A percentile compares a stretch with the other conserved stretches of the same genome.
Conservation (phyloP, 2,329 filamentous ascomycete genomes). For the Talaromyces rugulosus region DNA sequence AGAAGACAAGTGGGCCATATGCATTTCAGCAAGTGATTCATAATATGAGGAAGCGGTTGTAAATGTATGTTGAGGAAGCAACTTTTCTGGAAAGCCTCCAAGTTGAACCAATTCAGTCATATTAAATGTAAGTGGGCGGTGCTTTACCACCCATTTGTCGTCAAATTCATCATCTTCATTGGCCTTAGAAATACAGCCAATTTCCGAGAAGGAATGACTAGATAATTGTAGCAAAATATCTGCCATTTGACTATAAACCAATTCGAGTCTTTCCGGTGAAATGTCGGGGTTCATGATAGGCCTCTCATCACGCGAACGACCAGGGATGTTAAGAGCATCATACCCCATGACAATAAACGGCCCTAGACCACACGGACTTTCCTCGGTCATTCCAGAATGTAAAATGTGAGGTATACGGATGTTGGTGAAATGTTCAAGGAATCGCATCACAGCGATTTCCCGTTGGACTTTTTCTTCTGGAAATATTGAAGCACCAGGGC, state of each 20-base stretch:
- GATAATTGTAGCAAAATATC: conserved; percentile 25
- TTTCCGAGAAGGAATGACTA: conserved; percentile 21
- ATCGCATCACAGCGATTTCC: conserved; percentile 24
- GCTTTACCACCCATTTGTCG: conserved; percentile 3
- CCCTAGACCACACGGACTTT: neutral
- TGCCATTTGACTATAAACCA: conserved; percentile 21
- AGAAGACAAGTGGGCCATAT: conserved; percentile 23
- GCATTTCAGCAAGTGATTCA: conserved; percentile 21
- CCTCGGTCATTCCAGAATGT: neutral
- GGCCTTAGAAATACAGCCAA: conserved; percentile 16
- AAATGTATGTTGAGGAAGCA: conserved; percentile 18
- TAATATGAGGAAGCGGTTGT: conserved; percentile 23
- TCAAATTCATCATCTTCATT: conserved; percentile 5
- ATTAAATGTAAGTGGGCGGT: conserved; percentile 18
- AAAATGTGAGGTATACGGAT: conserved; percentile 18
- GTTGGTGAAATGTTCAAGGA: conserved; percentile 20
- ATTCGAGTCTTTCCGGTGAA: conserved; percentile 14
- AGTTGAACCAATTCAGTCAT: conserved; percentile 26
- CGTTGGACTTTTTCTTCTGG: conserved; percentile 26
- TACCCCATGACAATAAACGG: neutral
- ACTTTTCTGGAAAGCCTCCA: conserved; percentile 16
- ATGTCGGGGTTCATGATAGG: conserved; percentile 14
- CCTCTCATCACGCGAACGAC: neutral
- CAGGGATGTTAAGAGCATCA: neutral
- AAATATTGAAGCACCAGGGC: conserved; percentile 23